These are phyloP conservation scores for Groenewaldozyma tartarivorans DNA, from an alignment of 805 yeast species.

Conservation along the genomic window DNA sequence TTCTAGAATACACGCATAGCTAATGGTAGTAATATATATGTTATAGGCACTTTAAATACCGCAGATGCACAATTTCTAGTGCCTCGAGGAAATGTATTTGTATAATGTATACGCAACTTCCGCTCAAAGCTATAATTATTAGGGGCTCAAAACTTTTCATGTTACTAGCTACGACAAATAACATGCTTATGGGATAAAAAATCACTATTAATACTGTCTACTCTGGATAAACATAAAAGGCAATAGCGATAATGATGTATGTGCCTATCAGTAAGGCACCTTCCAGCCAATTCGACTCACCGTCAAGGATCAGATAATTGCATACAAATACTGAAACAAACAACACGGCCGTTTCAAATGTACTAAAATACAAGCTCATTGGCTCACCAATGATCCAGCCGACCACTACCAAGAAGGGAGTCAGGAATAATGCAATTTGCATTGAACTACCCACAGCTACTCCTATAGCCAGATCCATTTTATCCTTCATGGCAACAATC, in stretches of 20 bases:
- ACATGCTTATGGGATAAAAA: no score
- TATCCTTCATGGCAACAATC: conserved; percentile 87
- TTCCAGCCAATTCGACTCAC: conserved; percentile 94
- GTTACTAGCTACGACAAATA: no score
- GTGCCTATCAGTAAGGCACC: conserved; percentile 88
- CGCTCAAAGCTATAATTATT: no score
- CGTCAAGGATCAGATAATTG: conserved; percentile 81
- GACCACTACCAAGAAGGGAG: conserved; percentile 86
- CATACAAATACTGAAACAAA: conserved; percentile 84
- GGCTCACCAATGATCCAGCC: conserved; percentile 93
- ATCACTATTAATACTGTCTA: no score
- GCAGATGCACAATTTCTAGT: no score
- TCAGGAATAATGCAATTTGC: conserved; percentile 90
- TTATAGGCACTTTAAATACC: no score
- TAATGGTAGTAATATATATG: no score
- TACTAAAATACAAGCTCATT: conserved; percentile 84
- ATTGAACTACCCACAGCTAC: conserved; percentile 95
- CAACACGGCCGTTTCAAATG: conserved; percentile 87
- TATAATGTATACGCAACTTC: no score
- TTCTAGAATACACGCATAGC: no score
- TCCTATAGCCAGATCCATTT: conserved; percentile 95
- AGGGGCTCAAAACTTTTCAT: no score
- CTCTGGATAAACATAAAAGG: conserved; percentile 83
- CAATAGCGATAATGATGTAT: conserved; percentile 76
- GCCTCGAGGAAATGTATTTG: no score